Evolutionary conservation across 495 filamentous ascomycete species (phyloP), one percentile per base, ranked within the genome.

Genomic region (Physcia stellaris): DNA sequence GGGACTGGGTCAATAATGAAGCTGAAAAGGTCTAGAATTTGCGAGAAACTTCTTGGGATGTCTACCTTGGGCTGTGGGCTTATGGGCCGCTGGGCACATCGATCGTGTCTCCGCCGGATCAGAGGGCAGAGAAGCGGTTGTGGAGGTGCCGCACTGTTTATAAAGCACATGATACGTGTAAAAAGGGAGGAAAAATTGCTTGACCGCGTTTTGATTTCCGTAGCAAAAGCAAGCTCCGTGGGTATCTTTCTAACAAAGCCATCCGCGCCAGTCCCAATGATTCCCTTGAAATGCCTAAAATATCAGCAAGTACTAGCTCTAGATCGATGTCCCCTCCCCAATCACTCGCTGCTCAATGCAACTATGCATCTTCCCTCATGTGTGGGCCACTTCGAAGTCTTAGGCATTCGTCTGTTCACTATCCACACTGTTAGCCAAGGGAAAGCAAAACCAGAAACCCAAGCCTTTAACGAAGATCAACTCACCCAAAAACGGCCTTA

Each of bases 401-500:
- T 4, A n/a, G 19, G 35, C 35, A 11, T 37, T 24, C 11, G 35
- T 26, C 35, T 37, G 35, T 13, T 37, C 35, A 15, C 35, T 37
- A 24, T 24, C 20, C 11, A n/a, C 24, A 24, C 12, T 5, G 16
- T 13, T 37, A n/a, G n/a, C n/a, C n/a, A n/a, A n/a, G n/a, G n/a
- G n/a, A 26, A 37, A 24, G 11, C 35, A 16, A 7, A 11, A 16
- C 5, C 12, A 4, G 19, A 2, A 13, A 26, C 18, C 4, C 17
- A 1, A 18, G 22, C 28, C 21, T 18, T 37, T 1, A 6, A 15
- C 2, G 15, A 37, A 6, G 4, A 15, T 18, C 33, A n/a, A 20
- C 47, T 16, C 52, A 71, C 68, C 64, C 63, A 54, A 60, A 61
- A 11, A 52, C 47, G 32, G 50, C 57, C 36, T 56, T 61, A 27